Evolutionary conservation across 148 eudicot genomes (phyloP), one percentile per base, ranked within the genome.

Genomic region (Bassia scoparia): DNA sequence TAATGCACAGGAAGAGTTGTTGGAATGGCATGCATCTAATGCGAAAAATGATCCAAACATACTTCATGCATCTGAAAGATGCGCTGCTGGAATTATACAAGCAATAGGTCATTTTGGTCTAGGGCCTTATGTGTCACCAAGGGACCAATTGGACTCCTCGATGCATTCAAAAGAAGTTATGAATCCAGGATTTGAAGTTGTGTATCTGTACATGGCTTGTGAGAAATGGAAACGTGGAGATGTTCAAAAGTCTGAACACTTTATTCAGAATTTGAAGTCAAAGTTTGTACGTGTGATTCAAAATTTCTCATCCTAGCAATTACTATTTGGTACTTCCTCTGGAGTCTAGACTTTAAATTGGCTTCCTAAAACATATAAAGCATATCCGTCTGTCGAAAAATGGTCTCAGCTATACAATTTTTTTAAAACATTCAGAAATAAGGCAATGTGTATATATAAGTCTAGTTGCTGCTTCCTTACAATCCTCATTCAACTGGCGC

Each of bases 1-100:
- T 65, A 88, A 88, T 81, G 92, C 92, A 44, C 92, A 88, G 75
- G 92, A 88, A 75, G 92, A 88, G 68, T 70, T 88, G 77, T 67
- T 88, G 70, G 79, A 86, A 67, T 88, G 89, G 92, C 80, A 88
- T 81, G 88, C 85, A 79, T 78, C 78, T 52, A 84, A 88, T 80
- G 89, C 87, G 0, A 88, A 84, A 76, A 76, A 78, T 71, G 84
- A 86, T 64, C 83, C 82, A 15, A 88, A 84, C 70, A 67, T 88
- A 76, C 73, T 88, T 60, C 89, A 88, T 76, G 87, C 89, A 18
- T 84, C 78, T 55, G 87, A 88, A 83, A 88, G 89, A 71, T 88
- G 92, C 80, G 89, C 92, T 71, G 85, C 84, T 54, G 92, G 92
- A 74, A 88, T 88, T 68, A 83, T 88, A 61, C 83, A 88, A 78